A percentile compares a stretch with the other conserved stretches of the same genome.
Evolutionary conservation across 345 rosid species (phyloP).

Genomic region (Alliaria petiolata): DNA sequence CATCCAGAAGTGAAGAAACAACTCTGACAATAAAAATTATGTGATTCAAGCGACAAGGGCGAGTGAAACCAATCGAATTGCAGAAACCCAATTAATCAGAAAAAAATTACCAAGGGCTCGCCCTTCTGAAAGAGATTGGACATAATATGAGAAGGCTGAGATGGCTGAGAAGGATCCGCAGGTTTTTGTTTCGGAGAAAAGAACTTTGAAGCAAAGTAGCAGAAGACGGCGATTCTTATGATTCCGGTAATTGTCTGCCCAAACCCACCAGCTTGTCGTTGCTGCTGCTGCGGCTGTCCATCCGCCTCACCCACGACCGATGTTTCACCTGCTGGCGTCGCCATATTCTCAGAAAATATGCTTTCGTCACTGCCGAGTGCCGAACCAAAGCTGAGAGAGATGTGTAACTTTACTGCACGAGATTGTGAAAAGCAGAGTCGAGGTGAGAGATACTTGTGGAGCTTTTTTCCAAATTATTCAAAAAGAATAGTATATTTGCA

Average conservation of each 20-base stretch:
- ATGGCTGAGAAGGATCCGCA: constrained; percentile 45
- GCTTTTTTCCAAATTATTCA: neutral
- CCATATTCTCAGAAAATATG: constrained; percentile 37
- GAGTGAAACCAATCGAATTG: constrained; percentile 2
- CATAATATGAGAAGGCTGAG: constrained; percentile 32
- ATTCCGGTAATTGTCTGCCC: constrained; percentile 66
- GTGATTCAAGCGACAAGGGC: neutral
- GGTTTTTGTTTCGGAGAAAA: constrained; percentile 70
- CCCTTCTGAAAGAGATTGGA: constrained; percentile 82
- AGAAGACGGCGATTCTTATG: constrained; percentile 82
- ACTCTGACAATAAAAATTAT: neutral
- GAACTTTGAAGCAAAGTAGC: constrained; percentile 88
- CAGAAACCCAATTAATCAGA: neutral
- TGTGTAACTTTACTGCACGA: constrained; percentile 1
- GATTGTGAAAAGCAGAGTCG: neutral
- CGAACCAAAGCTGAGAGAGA: constrained; percentile 11
- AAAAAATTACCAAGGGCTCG: constrained; percentile 65
- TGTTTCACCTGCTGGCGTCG: constrained; percentile 39
- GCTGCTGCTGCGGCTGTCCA: constrained; percentile 43
- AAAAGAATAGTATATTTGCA: constrained; percentile 1
- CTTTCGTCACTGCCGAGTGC: constrained; percentile 7
- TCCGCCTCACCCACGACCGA: constrained; percentile 32
- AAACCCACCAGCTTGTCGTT: constrained; percentile 59
- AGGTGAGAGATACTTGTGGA: neutral
- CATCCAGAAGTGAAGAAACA: neutral